Percentiles rank a stretch among this genome's conserved stretches.
Conservation (phyloP, 2,329 filamentous ascomycete genomes). For the Clathrospora elynae region DNA sequence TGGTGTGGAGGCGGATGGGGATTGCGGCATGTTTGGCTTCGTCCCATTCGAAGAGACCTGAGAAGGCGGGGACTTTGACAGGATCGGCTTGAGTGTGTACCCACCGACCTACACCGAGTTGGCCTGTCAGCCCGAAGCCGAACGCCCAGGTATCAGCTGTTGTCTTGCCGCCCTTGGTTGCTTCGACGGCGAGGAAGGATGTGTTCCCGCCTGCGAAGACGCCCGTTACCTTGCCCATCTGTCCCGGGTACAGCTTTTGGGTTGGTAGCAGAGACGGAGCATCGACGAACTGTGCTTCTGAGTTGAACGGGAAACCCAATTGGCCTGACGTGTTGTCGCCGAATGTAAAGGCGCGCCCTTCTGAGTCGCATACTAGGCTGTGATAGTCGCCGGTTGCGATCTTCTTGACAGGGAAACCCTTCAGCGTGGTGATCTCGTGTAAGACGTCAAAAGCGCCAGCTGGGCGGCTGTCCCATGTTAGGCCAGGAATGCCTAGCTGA, state of each 20-base stretch:
- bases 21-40: slow-evolving; percentile 69
- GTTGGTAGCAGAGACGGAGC: slow-evolving; percentile 73
- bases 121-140: slow-evolving; percentile 82
- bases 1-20: slow-evolving; percentile 75
- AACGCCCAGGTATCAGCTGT: slow-evolving; percentile 84
- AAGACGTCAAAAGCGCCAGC: slow-evolving; percentile 78
- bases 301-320: slow-evolving; percentile 75
- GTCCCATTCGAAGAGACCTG: slow-evolving; percentile 84
- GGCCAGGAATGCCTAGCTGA: slow-evolving; percentile 82
- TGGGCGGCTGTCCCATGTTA: slow-evolving; percentile 80
- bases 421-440: slow-evolving; percentile 75
- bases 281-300: slow-evolving; percentile 67
- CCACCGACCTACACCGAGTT: slow-evolving; percentile 85
- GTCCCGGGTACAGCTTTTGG: slow-evolving; percentile 71
- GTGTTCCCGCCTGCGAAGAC: slow-evolving; percentile 86
- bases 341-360: slow-evolving; percentile 81
- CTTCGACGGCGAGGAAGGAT: slow-evolving; percentile 86
- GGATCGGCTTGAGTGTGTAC: slow-evolving; percentile 81
- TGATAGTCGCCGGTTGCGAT: slow-evolving; percentile 88
- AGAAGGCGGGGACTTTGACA: slow-evolving; percentile 80
- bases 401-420: slow-evolving; percentile 70
- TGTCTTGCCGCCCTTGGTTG: slow-evolving; percentile 64
- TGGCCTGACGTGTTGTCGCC: slow-evolving; percentile 94
- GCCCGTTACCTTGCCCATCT: slow-evolving; percentile 70
- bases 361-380: slow-evolving; percentile 75